Evolutionary conservation across 257 asterid genomes (phyloP), one percentile per base, ranked within the genome.

Genomic region (Anisodus acutangulus): DNA sequence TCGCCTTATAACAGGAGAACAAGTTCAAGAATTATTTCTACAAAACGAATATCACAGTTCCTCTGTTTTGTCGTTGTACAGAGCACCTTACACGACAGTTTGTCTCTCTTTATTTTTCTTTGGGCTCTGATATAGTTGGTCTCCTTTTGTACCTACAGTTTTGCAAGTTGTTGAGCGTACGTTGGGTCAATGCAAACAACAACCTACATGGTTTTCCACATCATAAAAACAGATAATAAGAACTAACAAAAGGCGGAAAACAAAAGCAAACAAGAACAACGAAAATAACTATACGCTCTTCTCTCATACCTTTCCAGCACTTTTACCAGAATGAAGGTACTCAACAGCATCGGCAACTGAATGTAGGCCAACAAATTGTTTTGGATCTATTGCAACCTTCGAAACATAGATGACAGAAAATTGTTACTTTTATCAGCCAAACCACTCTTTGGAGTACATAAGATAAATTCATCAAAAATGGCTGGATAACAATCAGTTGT

Each of bases 311-410:
- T 96, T 96, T 91, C 99, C 99, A 12, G 93, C 89, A 88, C 99
- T 96, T 87, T 88, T 89, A 67, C 99, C 98, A 53, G 99, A 94
- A 86, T 94, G 98, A 81, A 96, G 98, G 91, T 96, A 85, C 58
- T 94, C 93, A 5, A 96, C 97, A 72, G 98, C 99, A 88, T 96
- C 97, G 79, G 95, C 94, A 87, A 92, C 97, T 22, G 98, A 94
- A 81, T 86, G 90, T 80, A 93, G 81, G 16, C 99, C 99, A 82
- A 85, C 19, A 87, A 96, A 96, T 39, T 69, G 83, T 85, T 93
- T 96, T 9, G 98, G 98, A 85, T 96, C 99, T 63, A 96, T 12
- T 22, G 88, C 88, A 59, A 96, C 88, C 99, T 96, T 86, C 82
- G 7, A 53, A 70, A 79, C 72, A 86, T 41, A 80, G 59, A 86